Evolutionary conservation across 2,329 filamentous ascomycete species (phyloP), one percentile per base, ranked within the genome.

Genomic region (Epichloe uncinata): DNA sequence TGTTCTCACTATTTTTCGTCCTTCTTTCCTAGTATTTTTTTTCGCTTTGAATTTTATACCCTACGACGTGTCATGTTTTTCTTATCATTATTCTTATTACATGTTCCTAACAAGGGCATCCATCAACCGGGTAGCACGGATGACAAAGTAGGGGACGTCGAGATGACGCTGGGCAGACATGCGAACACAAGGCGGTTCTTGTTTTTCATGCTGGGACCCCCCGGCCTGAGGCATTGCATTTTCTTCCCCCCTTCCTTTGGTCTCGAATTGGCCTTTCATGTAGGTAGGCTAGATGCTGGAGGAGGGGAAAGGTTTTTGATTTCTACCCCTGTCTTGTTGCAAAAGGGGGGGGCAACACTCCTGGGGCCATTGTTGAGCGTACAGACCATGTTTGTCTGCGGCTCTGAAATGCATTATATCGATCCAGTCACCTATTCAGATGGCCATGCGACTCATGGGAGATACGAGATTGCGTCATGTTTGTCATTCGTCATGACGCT

Each of bases 31-130:
- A 46, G 16, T 37, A 20, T 6, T n/a, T 30, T 43, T 42, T 34
- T 34, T 33, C 20, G 12, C 18, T 42, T 11, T 18, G 20, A 18
- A n/a, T 47, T 47, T 48, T 55, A 49, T 54, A 52, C 50, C 50
- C 46, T 53, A 50, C 38, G 36, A 45, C 47, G 45, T 47, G 38
- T 43, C 16, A 37, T 46, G 26, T 12, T 43, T 36, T 44, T 38
- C 37, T 37, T 8, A n/a, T 5, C 42, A 36, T 41, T 42, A 40
- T 41, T 42, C 42, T 49, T 34, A 40, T 12, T n/a, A 33, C 35
- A 30, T 18, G 20, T 30, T 30, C 38, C 30, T n/a, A 37, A 35
- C 34, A 15, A n/a, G 47, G 18, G 26, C 44, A n/a, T 4, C 18
- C 44, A n/a, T 4, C 18, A 26, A 38, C 13, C 12, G 16, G 34